These are phyloP conservation scores for Tephrocybe sp. DNA, from an alignment of 768 basidiomycete genomes.

Conservation along the genomic window DNA sequence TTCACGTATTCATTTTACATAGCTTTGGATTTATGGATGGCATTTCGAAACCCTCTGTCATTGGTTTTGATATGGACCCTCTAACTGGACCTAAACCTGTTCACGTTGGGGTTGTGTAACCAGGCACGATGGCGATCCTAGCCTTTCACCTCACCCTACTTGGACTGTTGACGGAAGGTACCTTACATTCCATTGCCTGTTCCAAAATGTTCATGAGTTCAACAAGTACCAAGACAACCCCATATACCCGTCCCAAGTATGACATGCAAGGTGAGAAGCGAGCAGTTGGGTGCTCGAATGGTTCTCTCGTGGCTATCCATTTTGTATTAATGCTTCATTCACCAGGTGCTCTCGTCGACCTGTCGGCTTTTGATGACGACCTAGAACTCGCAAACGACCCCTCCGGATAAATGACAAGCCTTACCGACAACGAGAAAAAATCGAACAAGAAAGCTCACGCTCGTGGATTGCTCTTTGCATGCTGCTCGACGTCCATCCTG, in stretches of 20 bases:
- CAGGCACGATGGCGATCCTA: slow-evolving; percentile 41
- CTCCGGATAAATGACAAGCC: slow-evolving; percentile 26
- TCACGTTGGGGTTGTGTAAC: slow-evolving; percentile 39
- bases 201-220: slow-evolving; percentile 53
- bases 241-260: slow-evolving; percentile 32
- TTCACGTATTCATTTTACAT: neutral
- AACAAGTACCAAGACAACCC: slow-evolving; percentile 43
- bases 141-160: slow-evolving; percentile 22
- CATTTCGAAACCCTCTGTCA: slow-evolving; percentile 48
- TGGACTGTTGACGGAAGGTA: slow-evolving; percentile 54
- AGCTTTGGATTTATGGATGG: slow-evolving; percentile 56
- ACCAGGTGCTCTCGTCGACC: slow-evolving; percentile 44
- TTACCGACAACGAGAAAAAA: slow-evolving; percentile 36
- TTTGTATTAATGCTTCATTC: neutral
- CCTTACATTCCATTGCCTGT: slow-evolving; percentile 50
- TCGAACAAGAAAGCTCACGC: slow-evolving; percentile 37
- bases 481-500: slow-evolving; percentile 40
- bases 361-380: slow-evolving; percentile 44
- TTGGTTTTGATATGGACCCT: slow-evolving; percentile 36
- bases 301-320: slow-evolving; percentile 51
- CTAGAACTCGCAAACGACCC: slow-evolving; percentile 33
- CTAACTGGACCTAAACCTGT: slow-evolving; percentile 39
- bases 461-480: slow-evolving; percentile 48
- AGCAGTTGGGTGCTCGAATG: slow-evolving; percentile 51
- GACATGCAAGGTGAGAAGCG: slow-evolving; percentile 38